Evolutionary conservation across 352 stramenopile genomes (phyloP).

Genomic region (Thraustotheca clavata): DNA sequence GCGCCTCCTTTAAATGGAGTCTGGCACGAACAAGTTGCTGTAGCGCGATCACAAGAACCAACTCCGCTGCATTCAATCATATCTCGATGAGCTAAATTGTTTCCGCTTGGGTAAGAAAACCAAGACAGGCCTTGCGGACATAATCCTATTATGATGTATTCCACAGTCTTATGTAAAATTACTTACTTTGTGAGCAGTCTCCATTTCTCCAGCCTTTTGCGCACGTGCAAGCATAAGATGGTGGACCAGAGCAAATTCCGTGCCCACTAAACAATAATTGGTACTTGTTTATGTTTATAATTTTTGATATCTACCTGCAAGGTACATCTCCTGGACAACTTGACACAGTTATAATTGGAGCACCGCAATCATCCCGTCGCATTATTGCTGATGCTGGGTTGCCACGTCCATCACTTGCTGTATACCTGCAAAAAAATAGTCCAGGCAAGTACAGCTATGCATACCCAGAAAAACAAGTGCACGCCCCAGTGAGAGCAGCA

Average conservation of each 20-base stretch:
- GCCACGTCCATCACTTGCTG: conserved; percentile 53
- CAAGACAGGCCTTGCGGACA: conserved; percentile 47
- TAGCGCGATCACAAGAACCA: conserved; percentile 61
- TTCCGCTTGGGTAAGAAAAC: conserved; percentile 50
- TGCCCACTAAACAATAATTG: conserved; percentile 44
- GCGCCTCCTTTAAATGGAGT: conserved; percentile 50
- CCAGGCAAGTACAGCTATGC: neutral
- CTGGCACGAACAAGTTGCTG: conserved; percentile 58
- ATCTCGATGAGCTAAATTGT: conserved; percentile 45
- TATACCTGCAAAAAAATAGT: conserved; percentile 27
- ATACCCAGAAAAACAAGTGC: conserved; percentile 41
- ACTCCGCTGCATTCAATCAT: conserved; percentile 52
- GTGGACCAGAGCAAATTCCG: conserved; percentile 50
- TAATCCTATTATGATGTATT: conserved; percentile 8
- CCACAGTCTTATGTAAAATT: neutral
- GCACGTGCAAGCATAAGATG: conserved; percentile 54
- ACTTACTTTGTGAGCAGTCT: conserved; percentile 66
- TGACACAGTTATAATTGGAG: conserved; percentile 37
- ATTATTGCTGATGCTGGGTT: conserved; percentile 35
- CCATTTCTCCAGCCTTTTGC: conserved; percentile 57
- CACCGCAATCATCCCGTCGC: conserved; percentile 59
- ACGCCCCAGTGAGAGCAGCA: conserved; percentile 44
- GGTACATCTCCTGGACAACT: conserved; percentile 51
- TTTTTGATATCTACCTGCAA: conserved; percentile 29
- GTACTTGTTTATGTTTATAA: neutral